Conservation (phyloP, 768 basidiomycete species). For the Xerocomellus amylosporus region DNA sequence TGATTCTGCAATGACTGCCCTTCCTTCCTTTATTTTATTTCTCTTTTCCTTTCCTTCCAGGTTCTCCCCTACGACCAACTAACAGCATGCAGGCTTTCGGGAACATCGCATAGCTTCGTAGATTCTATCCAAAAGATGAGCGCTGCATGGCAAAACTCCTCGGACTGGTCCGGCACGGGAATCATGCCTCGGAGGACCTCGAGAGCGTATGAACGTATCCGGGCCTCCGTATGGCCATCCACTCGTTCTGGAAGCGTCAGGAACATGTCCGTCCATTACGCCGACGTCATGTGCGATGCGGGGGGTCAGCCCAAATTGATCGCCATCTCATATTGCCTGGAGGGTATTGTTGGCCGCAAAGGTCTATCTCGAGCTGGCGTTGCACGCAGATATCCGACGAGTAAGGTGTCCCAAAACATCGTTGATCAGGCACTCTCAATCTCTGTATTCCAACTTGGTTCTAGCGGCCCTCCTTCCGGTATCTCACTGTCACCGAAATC, state of each 20-base stretch:
- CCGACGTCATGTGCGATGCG: neutral
- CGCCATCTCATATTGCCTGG: neutral
- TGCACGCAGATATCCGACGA: slow-evolving; percentile 1
- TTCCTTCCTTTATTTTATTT: neutral
- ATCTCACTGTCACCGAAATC: slow-evolving; percentile 6
- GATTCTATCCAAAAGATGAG: neutral
- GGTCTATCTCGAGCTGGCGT: neutral
- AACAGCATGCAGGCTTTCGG: neutral
- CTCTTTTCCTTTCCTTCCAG: neutral
- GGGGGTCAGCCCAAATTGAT: neutral
- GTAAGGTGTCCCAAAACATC: slow-evolving; percentile 16
- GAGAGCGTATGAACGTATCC: neutral
- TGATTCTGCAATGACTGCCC: neutral
- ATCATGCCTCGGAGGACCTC: slow-evolving; percentile 1
- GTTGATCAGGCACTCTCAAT: slow-evolving; percentile 21
- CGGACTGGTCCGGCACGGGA: slow-evolving; percentile 9
- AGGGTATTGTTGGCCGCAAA: neutral
- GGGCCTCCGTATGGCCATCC: neutral
- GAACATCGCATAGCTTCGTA: neutral
- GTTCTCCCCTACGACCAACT: neutral
- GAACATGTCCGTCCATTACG: neutral
- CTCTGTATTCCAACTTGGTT: slow-evolving; percentile 4
- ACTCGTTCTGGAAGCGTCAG: neutral
- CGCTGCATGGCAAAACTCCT: slow-evolving; percentile 14
- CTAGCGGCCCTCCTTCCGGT: slow-evolving; percentile 7